Conservation (phyloP, 345 rosid genomes). For the Hibiscus trionum region DNA sequence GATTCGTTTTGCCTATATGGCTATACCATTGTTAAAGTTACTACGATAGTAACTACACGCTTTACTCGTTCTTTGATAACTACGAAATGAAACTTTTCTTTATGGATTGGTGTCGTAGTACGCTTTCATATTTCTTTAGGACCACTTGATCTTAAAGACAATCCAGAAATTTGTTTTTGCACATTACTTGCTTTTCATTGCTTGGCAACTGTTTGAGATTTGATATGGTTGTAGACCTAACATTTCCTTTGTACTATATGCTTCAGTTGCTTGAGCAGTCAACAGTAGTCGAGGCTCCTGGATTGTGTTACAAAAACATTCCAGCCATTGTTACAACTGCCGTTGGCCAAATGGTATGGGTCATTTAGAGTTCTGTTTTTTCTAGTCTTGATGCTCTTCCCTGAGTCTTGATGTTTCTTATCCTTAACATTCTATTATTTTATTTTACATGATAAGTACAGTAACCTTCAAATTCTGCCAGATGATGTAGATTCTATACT, state of each 20-base stretch:
- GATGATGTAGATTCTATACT: no score
- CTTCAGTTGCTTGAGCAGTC: conserved; percentile 67
- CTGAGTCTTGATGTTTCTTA: no score
- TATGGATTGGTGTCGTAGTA: not conserved
- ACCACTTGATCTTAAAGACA: not conserved
- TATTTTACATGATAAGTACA: no score
- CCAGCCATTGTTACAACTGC: conserved; percentile 52
- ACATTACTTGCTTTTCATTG: not conserved
- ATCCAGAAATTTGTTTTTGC: not conserved
- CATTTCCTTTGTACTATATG: not conserved
- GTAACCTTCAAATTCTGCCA: no score
- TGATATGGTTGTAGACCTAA: not conserved
- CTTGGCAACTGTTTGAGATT: not conserved
- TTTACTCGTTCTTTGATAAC: no score
- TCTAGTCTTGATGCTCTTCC: no score
- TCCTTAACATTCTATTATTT: no score
- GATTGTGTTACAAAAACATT: conserved; percentile 34
- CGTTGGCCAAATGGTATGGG: conserved; percentile 69
- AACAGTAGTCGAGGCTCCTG: conserved; percentile 44
- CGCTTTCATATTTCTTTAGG: not conserved
- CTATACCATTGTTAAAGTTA: not conserved
- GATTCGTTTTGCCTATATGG: not conserved
- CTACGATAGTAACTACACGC: not conserved
- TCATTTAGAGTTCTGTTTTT: not conserved
- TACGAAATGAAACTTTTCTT: not conserved